These are phyloP conservation scores for Leccinum arenicola DNA, from an alignment of 768 basidiomycete species.

Conservation along the genomic window DNA sequence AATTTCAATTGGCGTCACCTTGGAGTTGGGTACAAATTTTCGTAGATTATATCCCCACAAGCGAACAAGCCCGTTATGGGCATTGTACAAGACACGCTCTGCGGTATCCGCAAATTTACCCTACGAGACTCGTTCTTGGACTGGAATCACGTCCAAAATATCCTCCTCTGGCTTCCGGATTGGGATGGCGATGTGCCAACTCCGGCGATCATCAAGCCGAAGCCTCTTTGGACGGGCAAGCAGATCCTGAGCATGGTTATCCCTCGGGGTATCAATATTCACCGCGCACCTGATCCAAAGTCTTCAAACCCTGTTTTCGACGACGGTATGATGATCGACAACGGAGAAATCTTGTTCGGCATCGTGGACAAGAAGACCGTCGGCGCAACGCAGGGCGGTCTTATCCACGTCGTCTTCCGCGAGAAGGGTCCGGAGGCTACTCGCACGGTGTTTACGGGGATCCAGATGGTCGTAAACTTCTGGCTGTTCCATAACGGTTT, in stretches of 20 bases:
- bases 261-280: conserved; percentile 93
- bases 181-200: conserved; percentile 95
- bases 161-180: conserved; percentile 95
- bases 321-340: conserved; percentile 94
- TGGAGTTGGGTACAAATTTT: not conserved
- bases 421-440: conserved; percentile 96
- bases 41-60: conserved; percentile 96
- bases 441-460: conserved; percentile 84
- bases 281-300: conserved; percentile 75
- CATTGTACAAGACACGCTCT: conserved; percentile 98
- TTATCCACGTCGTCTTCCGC: conserved; percentile 95
- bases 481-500: conserved; percentile 99
- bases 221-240: conserved; percentile 97
- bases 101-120: conserved; percentile 96
- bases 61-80: conserved; percentile 99
- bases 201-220: conserved; percentile 94
- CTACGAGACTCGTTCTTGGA: conserved; percentile 94
- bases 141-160: conserved; percentile 95
- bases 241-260: conserved; percentile 91
- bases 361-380: conserved; percentile 99
- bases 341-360: conserved; percentile 93
- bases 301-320: conserved; percentile 82
- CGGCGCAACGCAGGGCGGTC: conserved; percentile 89
- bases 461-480: conserved; percentile 95
- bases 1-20: not conserved